Percentiles rank a stretch among this genome's conserved stretches.
Evolutionary conservation across 306 rosid genomes (phyloP).

Genomic region (Lotus japonicus): DNA sequence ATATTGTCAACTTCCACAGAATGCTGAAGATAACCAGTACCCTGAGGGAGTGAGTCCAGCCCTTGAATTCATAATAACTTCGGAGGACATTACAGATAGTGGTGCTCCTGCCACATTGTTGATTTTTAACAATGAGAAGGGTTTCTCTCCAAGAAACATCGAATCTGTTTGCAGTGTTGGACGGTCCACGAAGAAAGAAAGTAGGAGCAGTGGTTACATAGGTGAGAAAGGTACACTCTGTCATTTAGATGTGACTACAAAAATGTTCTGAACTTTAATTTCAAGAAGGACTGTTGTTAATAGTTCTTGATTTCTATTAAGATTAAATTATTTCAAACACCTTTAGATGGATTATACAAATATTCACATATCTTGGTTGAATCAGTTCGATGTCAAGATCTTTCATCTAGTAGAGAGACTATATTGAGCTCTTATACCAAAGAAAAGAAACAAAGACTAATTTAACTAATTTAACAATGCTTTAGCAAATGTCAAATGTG

Average conservation of each 20-base stretch:
- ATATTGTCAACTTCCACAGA: too few species aligned
- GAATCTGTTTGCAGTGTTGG: conserved; percentile 81
- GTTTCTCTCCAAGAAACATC: conserved; percentile 49
- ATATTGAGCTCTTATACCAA: background rate
- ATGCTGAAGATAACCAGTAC: too few species aligned
- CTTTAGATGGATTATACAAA: too few species aligned
- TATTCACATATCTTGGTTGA: too few species aligned
- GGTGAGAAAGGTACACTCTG: conserved; percentile 98
- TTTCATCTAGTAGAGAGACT: background rate
- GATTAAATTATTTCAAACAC: too few species aligned
- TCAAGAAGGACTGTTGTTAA: background rate
- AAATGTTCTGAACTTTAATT: background rate
- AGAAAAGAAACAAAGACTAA: too few species aligned
- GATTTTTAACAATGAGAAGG: conserved; percentile 74
- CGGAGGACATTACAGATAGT: too few species aligned
- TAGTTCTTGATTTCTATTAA: background rate
- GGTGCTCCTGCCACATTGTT: too few species aligned
- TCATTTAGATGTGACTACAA: too few species aligned
- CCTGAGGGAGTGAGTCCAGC: too few species aligned
- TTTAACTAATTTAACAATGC: background rate
- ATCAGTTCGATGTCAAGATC: background rate
- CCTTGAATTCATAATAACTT: too few species aligned
- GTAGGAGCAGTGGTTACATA: conserved; percentile 59
- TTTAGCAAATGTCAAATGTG: background rate
- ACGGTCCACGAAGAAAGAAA: conserved; percentile 65